Base-by-base conservation (phyloP, 352 stramenopile species). In the Globisporangium orthogonon region DNA sequence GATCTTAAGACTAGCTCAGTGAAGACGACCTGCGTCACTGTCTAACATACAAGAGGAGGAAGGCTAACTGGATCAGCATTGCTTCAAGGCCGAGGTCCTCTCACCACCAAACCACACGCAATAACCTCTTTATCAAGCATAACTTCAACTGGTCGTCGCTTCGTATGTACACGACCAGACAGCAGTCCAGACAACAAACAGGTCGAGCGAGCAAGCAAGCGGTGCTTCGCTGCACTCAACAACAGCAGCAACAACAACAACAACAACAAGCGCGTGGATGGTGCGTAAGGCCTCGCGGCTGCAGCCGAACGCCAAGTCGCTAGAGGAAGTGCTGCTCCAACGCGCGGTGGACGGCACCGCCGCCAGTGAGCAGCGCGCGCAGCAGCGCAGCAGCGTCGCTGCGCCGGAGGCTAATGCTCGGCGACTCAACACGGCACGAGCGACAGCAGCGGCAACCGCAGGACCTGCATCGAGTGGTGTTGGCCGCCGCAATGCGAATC, bases 311-410 rank as follows among this genome's bases (percentile, higher is more conserved):
- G 63, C 66, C 55, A 83, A 66, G 61, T 88, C 78, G 3, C 63
- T 92, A 43, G 83, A 92, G 58, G 79, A 92, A 56, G 66, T 92
- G 18, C 40, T 92, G 47, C 62, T 90, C 10, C 59, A 74, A 17
- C 74, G 83, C 13, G 67, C 83, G 40, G 70, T 67, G 4, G 70
- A 67, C 45, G 47, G 51, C 5, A 14, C 50, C 7, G 15, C 13
- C 44, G 41, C 30, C 17, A 51, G 58, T 44, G 54, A 56, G 44
- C 48, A 58, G 33, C 37, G 43, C 33, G 31, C 37, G 33, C 51
- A 65, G 33, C 51, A 65, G 23, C 47, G 33, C 10, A 35, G n/a
- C 53, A 54, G 35, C 23, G 7, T 15, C 31, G 28, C 53, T 10
- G 37, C 17, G 4, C n/a, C 45, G 18, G n/a, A 31, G 10, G 30